Conservation (phyloP, 495 filamentous ascomycete genomes). For the Friedmanniomyces simplex region DNA sequence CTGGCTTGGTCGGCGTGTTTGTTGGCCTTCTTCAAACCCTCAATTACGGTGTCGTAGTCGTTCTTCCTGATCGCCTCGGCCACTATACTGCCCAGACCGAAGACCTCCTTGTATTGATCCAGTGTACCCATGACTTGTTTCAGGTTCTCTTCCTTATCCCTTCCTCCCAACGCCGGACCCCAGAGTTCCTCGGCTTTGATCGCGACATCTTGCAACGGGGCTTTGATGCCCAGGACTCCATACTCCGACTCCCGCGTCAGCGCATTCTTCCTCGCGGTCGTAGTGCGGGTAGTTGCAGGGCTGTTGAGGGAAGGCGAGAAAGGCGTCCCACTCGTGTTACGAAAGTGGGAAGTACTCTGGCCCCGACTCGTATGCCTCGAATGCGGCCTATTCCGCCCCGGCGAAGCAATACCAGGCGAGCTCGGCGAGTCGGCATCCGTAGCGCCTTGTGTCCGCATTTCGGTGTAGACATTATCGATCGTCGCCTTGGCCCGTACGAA, state of each 20-base stretch:
- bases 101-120: constrained; percentile 66
- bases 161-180: constrained; percentile 84
- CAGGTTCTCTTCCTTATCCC: constrained; percentile 81
- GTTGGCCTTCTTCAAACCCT: constrained; percentile 71
- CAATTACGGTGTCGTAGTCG: constrained; percentile 77
- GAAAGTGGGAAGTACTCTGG: constrained; percentile 49
- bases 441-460: constrained; percentile 83
- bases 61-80: constrained; percentile 77
- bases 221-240: constrained; percentile 80
- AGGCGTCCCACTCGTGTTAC: constrained; percentile 32
- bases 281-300: constrained; percentile 18
- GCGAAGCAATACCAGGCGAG: background rate
- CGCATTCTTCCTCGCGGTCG: constrained; percentile 58
- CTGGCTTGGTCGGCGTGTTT: constrained; percentile 65
- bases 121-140: constrained; percentile 62
- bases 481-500: constrained; percentile 94
- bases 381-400: constrained; percentile 34
- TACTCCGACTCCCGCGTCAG: constrained; percentile 90
- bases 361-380: constrained; percentile 48
- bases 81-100: constrained; percentile 68
- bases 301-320: constrained; percentile 26
- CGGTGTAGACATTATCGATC: constrained; percentile 94
- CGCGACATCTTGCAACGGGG: constrained; percentile 74
- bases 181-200: constrained; percentile 94
- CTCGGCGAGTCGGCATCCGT: constrained; percentile 35